These are phyloP conservation scores for Ustilago xerochloae DNA, from an alignment of 1,284 basidiomycete species.

Conservation along the genomic window DNA sequence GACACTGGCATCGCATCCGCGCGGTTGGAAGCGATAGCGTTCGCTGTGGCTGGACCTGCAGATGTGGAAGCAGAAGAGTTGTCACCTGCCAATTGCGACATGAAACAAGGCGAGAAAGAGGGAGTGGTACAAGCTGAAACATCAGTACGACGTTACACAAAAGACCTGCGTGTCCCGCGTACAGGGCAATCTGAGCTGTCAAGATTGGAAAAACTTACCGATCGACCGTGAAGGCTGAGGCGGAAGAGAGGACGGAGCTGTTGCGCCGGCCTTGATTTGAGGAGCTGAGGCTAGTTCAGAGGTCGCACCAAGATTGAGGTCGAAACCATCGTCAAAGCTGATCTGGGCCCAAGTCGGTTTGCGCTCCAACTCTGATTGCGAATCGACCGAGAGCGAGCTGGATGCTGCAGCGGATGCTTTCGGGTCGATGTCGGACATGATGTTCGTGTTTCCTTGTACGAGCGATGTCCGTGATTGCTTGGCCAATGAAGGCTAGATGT, in stretches of 20 bases:
- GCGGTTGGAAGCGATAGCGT: neutral
- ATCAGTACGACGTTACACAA: constrained; percentile 23
- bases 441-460: neutral
- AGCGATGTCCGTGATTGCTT: neutral
- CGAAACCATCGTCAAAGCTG: constrained; percentile 47
- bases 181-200: neutral
- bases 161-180: no score
- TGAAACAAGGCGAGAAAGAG: neutral
- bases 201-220: no score
- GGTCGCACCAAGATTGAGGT: constrained; percentile 33
- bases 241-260: neutral
- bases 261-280: neutral
- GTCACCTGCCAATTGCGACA: neutral
- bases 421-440: constrained; percentile 11
- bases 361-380: constrained; percentile 22
- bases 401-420: constrained; percentile 8
- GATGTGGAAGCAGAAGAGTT: neutral
- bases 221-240: neutral
- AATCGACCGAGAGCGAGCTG: constrained; percentile 1
- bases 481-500: neutral
- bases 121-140: no score
- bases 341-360: constrained; percentile 45
- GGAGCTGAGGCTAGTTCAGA: constrained; percentile 1
- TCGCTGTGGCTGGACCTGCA: neutral
- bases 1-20: constrained; percentile 1